These are phyloP conservation scores for Cyberlindnera mississippiensis DNA, from an alignment of 805 yeast species.

Conservation along the genomic window DNA sequence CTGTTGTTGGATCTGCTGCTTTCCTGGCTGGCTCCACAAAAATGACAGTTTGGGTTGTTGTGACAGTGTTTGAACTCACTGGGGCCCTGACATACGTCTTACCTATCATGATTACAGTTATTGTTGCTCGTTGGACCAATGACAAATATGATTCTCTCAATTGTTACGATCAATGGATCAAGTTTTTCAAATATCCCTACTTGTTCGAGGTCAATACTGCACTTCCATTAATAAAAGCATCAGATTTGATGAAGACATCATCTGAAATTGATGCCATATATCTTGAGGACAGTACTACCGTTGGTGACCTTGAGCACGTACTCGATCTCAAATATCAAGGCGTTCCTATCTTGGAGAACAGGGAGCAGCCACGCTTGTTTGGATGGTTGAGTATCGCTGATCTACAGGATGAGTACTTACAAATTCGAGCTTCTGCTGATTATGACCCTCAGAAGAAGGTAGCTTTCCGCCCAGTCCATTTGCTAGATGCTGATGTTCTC, in stretches of 20 bases:
- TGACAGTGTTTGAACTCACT: constrained; percentile 92
- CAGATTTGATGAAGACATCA: constrained; percentile 33
- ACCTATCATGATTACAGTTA: constrained; percentile 95
- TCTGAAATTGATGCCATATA: constrained; percentile 28
- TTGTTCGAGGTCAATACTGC: constrained; percentile 38
- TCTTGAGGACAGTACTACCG: constrained; percentile 29
- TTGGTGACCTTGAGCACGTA: constrained; percentile 27
- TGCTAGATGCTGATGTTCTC: neutral
- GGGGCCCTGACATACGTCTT: constrained; percentile 90
- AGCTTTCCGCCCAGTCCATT: neutral
- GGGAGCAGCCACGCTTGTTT: constrained; percentile 30
- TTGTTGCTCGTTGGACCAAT: constrained; percentile 76
- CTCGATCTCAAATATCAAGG: constrained; percentile 31
- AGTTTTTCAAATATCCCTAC: constrained; percentile 38
- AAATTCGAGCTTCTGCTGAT: constrained; percentile 6
- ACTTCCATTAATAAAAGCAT: constrained; percentile 35
- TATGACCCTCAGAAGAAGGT: constrained; percentile 1
- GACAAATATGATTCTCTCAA: constrained; percentile 63
- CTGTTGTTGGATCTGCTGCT: constrained; percentile 95
- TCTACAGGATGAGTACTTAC: constrained; percentile 27
- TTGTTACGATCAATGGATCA: constrained; percentile 60
- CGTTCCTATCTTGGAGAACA: constrained; percentile 41
- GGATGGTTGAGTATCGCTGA: constrained; percentile 43
- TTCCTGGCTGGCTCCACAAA: constrained; percentile 93
- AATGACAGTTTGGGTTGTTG: constrained; percentile 86